phyloP scores from a whole-genome alignment of 177 flowering plant genomes.

The Vitis hybrid region DNA sequence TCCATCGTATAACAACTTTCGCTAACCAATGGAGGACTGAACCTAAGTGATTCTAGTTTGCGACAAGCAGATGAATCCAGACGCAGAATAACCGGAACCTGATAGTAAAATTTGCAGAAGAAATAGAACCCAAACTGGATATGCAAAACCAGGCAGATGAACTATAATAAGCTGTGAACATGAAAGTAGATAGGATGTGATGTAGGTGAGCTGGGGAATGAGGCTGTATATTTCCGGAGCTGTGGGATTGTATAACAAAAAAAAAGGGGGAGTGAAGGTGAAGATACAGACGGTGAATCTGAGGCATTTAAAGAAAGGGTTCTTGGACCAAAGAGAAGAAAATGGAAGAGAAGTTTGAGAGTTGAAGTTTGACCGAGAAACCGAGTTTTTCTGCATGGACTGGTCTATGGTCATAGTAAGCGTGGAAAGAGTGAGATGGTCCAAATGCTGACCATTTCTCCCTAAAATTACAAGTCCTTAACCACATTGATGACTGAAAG shows the following conservation, averaged over 20 bases:
- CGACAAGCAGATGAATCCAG: not conserved
- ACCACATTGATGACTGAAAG: not conserved
- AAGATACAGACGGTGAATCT: not conserved
- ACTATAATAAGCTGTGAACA: conserved; percentile 9
- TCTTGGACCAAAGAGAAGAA: not conserved
- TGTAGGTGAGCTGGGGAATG: not conserved
- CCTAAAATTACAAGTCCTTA: not conserved
- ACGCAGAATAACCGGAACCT: too few relatives aligned
- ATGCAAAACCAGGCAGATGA: conserved; percentile 1
- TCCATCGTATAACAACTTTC: conserved; percentile 28
- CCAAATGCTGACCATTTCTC: conserved; percentile 58
- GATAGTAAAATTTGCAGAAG: not conserved
- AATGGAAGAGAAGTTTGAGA: conserved; percentile 11
- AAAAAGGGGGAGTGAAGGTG: not conserved
- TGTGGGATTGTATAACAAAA: not conserved
- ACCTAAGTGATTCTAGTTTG: not conserved
- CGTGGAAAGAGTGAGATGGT: conserved; percentile 14
- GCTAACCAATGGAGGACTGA: not conserved
- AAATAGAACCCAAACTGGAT: not conserved
- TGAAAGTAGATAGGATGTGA: conserved; percentile 2
- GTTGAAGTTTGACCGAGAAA: conserved; percentile 61
- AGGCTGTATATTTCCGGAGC: not conserved
- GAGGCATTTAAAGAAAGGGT: conserved; percentile 17
- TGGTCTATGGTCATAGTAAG: conserved; percentile 49
- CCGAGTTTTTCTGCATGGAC: conserved; percentile 51